Base-by-base conservation (phyloP, 2,329 filamentous ascomycete genomes). In the Ustilaginoidea virens region DNA sequence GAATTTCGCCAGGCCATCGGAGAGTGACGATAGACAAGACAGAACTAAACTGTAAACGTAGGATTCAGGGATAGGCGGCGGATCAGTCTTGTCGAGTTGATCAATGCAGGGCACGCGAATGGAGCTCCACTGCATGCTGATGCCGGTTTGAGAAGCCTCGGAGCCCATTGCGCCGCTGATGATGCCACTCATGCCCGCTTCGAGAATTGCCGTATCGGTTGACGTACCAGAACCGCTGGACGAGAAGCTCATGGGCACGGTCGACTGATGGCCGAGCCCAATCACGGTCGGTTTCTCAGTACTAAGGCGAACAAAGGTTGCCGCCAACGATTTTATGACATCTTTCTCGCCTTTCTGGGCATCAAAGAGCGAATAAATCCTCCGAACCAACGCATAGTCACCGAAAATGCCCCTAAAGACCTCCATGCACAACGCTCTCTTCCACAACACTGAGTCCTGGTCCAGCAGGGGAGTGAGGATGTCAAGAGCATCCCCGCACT, bases 21-120 rank as follows among this genome's bases (percentile, higher is more conserved):
- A 92, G 28, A 98, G 69, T 2, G 76, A 83, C 25, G 80, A 87
- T 34, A 98, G 78, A 45, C 87, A 96, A 3, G 81, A 79, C 23
- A 98, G 57, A 1, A 87, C 80, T 27, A 98, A 61, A 36, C 80
- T 83, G 53, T 94, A 96, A 6, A 93, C 68, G 44, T 98, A 98
- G 0, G 90, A 93, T 36, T 94, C 87, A 0, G 90, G 90, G 14
- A 92, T 69, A 1, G 61, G 43, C 4, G 87, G 85, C 1, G 87
- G 69, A 27, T 93, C 86, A 0, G 74, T 70, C 51, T 96, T 98
- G 55, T 98, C 90, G 13, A 96, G 69, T 38, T 93, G 82, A 42
- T 98, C 90, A 36, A 96, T 82, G 45, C 83, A 93, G 5, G 85
- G 78, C 8, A 85, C 79, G 28, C 83, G 72, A 36, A 93, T 69